phyloP scores from a whole-genome alignment of 2,329 filamentous ascomycete species.

The Furcasterigmium sp. region DNA sequence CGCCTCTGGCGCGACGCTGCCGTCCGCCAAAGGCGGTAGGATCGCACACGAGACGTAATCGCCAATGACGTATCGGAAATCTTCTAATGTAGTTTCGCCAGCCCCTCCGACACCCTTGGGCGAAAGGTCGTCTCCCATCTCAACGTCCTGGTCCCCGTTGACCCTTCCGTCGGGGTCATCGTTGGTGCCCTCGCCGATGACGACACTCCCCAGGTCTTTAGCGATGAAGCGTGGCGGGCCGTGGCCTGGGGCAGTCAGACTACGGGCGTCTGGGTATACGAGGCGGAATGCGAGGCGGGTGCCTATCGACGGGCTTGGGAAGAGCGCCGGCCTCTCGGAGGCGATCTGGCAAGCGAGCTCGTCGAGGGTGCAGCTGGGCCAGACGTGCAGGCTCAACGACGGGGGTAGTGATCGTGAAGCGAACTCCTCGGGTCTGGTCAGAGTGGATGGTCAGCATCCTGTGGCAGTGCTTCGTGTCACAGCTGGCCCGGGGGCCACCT shows the following conservation, averaged over 20 bases:
- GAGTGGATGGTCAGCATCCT: background rate
- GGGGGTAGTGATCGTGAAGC: conserved; percentile 52
- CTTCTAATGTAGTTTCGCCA: conserved; percentile 66
- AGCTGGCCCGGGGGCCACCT: too few species aligned
- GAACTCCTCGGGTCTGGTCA: conserved; percentile 65
- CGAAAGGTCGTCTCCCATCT: conserved; percentile 18
- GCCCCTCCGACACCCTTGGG: conserved; percentile 24
- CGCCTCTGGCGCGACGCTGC: conserved; percentile 63
- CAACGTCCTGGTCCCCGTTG: conserved; percentile 28
- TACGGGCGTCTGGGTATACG: conserved; percentile 69
- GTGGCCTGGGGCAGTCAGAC: conserved; percentile 11
- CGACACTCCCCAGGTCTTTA: conserved; percentile 77
- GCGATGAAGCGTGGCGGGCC: conserved; percentile 59
- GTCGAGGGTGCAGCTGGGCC: conserved; percentile 72
- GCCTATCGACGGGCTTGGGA: conserved; percentile 71
- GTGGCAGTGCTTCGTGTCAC: too few species aligned
- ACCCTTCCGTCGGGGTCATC: conserved; percentile 17
- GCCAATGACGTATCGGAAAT: conserved; percentile 79
- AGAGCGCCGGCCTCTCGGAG: conserved; percentile 52
- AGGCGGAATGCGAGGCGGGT: conserved; percentile 85
- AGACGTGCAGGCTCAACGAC: conserved; percentile 79
- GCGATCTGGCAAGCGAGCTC: conserved; percentile 77
- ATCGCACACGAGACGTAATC: conserved; percentile 85
- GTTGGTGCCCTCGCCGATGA: conserved; percentile 57
- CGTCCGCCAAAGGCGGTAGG: conserved; percentile 68